Base-by-base conservation (phyloP, 305 asterid genomes). In the Striga hermonthica region DNA sequence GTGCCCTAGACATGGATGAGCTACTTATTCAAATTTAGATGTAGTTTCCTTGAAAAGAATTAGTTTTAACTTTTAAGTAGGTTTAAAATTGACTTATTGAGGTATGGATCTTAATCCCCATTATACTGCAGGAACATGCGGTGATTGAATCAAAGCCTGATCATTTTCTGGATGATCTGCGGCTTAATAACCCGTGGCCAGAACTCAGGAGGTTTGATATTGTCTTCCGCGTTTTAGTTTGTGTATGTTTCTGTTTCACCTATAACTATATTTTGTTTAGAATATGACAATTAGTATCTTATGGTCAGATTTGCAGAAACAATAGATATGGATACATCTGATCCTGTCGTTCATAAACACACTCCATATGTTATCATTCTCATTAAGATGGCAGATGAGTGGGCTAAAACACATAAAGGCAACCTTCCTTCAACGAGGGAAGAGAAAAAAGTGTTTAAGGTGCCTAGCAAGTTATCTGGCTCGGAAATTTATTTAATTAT, bases 71-170 rank as follows among this genome's bases (percentile, higher is more conserved):
- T 22, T 22, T 22, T 22, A 22, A 22, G 31, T 22, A 22, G 31
- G 38, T 61, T 62, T 28, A 48, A 15, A 16, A 16, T 45, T 54
- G 11, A 31, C 47, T 45, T 56, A 52, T 44, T n/a, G 28, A 36
- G 65, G 44, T 60, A 56, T 71, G 15, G 57, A 60, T 50, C 9
- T 22, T 60, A 74, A 60, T 70, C 48, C 64, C 59, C 13, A 57
- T 61, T 75, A 65, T 68, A 55, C 57, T 69, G 67, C 82, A 93
- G 98, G 96, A 93, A 83, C 98, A 92, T 79, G 76, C 96, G 37
- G 98, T 92, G 61, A 75, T 87, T 60, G 98, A 92, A 67, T 84
- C 97, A 64, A 93, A 93, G 83, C 98, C 98, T 12, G 98, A 93
- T 64, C 96, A 93, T 69, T 90, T 90, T 75, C 77, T 90, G 75